Conservation (phyloP, 306 rosid genomes). For the Vigna trinervia region DNA sequence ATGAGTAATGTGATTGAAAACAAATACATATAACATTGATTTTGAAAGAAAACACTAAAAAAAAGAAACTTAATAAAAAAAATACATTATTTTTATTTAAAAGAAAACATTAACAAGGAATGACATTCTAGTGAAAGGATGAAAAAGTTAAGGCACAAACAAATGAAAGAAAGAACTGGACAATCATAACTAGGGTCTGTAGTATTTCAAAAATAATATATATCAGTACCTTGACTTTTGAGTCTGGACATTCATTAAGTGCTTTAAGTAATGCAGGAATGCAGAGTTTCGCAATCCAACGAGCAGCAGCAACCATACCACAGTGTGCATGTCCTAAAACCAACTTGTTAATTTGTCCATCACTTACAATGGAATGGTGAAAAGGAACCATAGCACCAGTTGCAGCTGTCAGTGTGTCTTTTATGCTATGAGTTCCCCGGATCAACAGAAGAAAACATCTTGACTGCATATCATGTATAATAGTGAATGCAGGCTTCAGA, state of each 20-base stretch:
- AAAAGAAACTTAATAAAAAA: no score
- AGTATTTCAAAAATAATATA: conserved; percentile 21
- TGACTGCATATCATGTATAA: conserved; percentile 61
- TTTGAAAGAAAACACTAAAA: neutral
- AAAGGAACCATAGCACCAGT: conserved; percentile 88
- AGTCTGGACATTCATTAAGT: conserved; percentile 81
- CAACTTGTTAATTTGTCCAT: conserved; percentile 75
- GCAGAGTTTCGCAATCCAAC: conserved; percentile 96
- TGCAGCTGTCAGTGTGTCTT: conserved; percentile 85
- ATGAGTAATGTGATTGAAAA: neutral
- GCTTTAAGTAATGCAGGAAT: conserved; percentile 81
- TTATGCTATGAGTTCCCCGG: conserved; percentile 90
- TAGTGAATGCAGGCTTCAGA: conserved; percentile 85
- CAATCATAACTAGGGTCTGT: neutral
- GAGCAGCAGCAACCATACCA: conserved; percentile 99
- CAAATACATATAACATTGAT: neutral
- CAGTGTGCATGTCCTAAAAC: conserved; percentile 93
- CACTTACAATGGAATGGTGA: conserved; percentile 78
- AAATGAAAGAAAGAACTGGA: conserved; percentile 1
- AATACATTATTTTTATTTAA: no score
- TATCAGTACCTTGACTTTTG: conserved; percentile 67
- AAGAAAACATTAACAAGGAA: no score
- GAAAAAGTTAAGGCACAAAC: neutral
- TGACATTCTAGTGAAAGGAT: neutral
- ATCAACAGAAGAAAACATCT: conserved; percentile 82